Evolutionary conservation across 805 yeast species (phyloP).

Genomic region (Ogataea pini): DNA sequence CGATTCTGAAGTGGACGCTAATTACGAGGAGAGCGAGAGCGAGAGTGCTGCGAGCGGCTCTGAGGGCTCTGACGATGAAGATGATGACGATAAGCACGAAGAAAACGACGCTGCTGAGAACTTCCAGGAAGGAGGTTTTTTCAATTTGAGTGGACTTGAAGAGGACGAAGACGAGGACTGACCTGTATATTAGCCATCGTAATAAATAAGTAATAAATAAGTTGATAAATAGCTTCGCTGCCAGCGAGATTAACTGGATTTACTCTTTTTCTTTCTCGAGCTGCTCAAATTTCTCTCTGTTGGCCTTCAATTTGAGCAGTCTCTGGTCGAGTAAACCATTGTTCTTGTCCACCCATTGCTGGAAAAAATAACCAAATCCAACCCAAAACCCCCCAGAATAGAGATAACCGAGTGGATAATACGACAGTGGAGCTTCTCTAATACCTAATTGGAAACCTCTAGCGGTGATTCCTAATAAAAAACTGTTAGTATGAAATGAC

Average conservation of each 20-base stretch:
- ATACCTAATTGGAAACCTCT: conserved; percentile 49
- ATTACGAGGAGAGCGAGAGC: conserved; percentile 26
- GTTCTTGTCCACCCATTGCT: conserved; percentile 40
- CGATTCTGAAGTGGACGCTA: conserved; percentile 32
- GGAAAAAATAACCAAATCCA: conserved; percentile 42
- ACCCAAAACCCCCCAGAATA: conserved; percentile 47
- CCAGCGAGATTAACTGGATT: neutral
- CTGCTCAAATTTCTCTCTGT: conserved; percentile 34
- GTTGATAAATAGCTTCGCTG: conserved; percentile 7
- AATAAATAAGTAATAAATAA: conserved; percentile 9
- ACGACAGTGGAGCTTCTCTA: conserved; percentile 40
- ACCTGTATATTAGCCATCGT: conserved; percentile 9
- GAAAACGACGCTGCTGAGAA: conserved; percentile 12
- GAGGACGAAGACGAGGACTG: conserved; percentile 12
- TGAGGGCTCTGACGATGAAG: conserved; percentile 25
- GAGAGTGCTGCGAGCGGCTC: conserved; percentile 21
- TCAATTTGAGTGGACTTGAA: conserved; percentile 16
- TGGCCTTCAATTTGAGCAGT: conserved; percentile 37
- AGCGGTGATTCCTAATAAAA: conserved; percentile 38
- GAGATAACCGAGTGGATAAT: conserved; percentile 42
- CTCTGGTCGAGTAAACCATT: conserved; percentile 40
- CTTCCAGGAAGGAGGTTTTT: conserved; percentile 16
- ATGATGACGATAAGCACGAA: conserved; percentile 13
- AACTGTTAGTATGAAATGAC: neutral
- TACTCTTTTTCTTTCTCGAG: conserved; percentile 24